A percentile compares a stretch with the other conserved stretches of the same genome.
These are phyloP conservation scores for Ophiosphaerella narmari DNA, from an alignment of 2,329 filamentous ascomycete species.

Conservation along the genomic window DNA sequence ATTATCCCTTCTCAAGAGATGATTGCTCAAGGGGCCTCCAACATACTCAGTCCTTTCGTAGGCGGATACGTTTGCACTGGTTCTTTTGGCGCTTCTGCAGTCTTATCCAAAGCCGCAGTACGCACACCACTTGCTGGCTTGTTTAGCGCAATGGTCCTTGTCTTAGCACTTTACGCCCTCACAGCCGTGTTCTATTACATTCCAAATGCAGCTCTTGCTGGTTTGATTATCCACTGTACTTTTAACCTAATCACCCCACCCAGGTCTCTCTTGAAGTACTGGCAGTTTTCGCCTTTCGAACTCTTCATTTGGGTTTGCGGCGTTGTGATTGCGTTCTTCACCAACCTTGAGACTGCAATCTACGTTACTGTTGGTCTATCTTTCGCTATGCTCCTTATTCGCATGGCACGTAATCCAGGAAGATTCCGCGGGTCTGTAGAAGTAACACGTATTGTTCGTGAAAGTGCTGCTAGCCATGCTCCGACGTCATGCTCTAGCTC, in stretches of 20 bases:
- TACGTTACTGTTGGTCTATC: conserved; percentile 82
- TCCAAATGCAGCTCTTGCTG: conserved; percentile 75
- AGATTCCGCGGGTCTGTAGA: conserved; percentile 25
- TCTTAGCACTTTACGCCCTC: conserved; percentile 84
- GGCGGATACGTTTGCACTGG: conserved; percentile 89
- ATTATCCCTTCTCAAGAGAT: conserved; percentile 94
- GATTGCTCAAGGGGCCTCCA: conserved; percentile 86
- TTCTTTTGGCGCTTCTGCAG: conserved; percentile 91
- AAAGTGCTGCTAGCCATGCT: conserved; percentile 58
- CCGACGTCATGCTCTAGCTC: conserved; percentile 43
- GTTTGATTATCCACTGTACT: conserved; percentile 91
- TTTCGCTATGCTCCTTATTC: conserved; percentile 75
- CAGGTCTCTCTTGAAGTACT: conserved; percentile 88
- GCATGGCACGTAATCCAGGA: conserved; percentile 47
- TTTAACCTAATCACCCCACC: conserved; percentile 87
- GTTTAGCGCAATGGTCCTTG: conserved; percentile 79
- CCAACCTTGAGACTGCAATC: conserved; percentile 83
- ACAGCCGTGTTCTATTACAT: conserved; percentile 91
- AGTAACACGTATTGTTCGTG: conserved; percentile 21
- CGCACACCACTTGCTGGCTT: conserved; percentile 85
- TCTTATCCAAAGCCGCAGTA: conserved; percentile 92
- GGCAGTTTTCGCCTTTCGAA: conserved; percentile 86
- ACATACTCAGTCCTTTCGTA: conserved; percentile 83
- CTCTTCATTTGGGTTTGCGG: conserved; percentile 88
- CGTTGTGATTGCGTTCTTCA: conserved; percentile 84